Conservation (phyloP, 2,329 filamentous ascomycete genomes). For the Phoma sp. region DNA sequence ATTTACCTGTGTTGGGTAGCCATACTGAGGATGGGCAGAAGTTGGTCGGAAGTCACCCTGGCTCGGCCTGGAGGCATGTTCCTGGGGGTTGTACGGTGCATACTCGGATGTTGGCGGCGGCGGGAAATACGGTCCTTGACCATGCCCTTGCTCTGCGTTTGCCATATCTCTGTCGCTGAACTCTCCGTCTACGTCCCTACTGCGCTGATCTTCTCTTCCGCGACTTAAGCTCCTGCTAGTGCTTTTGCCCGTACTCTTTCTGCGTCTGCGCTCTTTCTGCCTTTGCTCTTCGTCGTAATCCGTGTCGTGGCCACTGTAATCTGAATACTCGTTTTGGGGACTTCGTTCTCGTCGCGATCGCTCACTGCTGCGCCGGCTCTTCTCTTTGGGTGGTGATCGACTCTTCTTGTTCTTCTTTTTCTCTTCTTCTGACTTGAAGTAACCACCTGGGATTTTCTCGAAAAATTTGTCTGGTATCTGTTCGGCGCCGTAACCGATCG, state of each 20-base stretch:
- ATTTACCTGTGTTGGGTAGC: constrained; percentile 49
- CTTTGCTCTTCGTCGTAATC: constrained; percentile 41
- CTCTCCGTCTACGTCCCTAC: constrained; percentile 35
- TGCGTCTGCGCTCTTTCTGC: constrained; percentile 31
- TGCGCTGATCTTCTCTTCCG: constrained; percentile 35
- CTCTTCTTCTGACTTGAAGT: constrained; percentile 43
- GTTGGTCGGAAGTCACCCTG: constrained; percentile 33
- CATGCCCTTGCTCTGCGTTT: constrained; percentile 32
- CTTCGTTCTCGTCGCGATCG: constrained; percentile 38
- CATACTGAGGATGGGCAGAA: constrained; percentile 36
- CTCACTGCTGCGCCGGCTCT: constrained; percentile 23
- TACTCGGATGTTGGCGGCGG: constrained; percentile 45
- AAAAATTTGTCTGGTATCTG: constrained; percentile 50
- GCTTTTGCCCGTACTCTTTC: constrained; percentile 36
- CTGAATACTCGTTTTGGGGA: constrained; percentile 38
- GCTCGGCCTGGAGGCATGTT: constrained; percentile 35
- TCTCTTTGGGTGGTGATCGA: constrained; percentile 25
- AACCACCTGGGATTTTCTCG: constrained; percentile 48
- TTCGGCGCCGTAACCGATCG: constrained; percentile 48
- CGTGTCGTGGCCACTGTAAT: constrained; percentile 38
- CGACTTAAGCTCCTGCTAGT: constrained; percentile 38
- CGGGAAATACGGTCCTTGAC: constrained; percentile 39
- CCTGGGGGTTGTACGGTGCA: constrained; percentile 47
- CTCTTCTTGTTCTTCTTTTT: constrained; percentile 35
- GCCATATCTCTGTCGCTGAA: constrained; percentile 38